Evolutionary conservation across 345 rosid genomes (phyloP).

Genomic region (Salix purpurea): DNA sequence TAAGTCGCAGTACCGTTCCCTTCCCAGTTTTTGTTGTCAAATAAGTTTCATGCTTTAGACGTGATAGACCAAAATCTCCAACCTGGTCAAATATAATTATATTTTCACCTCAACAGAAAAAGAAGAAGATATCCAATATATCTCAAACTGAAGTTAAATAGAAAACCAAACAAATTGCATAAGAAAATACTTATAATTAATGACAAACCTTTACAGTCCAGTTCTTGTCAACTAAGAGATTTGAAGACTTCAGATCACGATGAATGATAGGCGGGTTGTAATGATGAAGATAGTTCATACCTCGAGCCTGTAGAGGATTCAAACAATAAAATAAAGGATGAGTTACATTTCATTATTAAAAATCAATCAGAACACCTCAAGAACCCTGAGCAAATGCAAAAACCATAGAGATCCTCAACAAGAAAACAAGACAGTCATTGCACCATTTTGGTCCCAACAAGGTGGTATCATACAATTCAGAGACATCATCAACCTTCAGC

Average conservation of each 20-base stretch:
- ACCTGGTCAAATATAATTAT: conserved; percentile 46
- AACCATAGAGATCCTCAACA: conserved; percentile 1
- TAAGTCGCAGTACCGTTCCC: conserved; percentile 65
- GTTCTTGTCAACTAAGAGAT: conserved; percentile 88
- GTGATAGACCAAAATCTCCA: conserved; percentile 97
- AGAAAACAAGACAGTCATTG: neutral
- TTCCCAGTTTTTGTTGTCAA: conserved; percentile 74
- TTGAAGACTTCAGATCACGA: conserved; percentile 97
- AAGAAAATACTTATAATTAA: conserved; percentile 1
- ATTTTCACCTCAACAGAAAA: neutral
- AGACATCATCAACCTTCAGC: neutral
- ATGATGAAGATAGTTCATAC: conserved; percentile 94
- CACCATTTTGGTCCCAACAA: neutral
- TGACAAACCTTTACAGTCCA: conserved; percentile 86
- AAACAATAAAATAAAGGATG: conserved; percentile 1
- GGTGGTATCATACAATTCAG: neutral
- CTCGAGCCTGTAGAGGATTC: conserved; percentile 66
- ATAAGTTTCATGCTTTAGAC: conserved; percentile 81
- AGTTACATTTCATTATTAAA: neutral
- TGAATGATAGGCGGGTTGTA: conserved; percentile 89
- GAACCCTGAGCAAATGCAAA: neutral
- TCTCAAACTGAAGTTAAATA: neutral
- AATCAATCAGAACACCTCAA: neutral
- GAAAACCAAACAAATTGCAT: neutral
- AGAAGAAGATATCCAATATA: neutral